phyloP scores from a whole-genome alignment of 768 basidiomycete species.

The Suillus decipiens region DNA sequence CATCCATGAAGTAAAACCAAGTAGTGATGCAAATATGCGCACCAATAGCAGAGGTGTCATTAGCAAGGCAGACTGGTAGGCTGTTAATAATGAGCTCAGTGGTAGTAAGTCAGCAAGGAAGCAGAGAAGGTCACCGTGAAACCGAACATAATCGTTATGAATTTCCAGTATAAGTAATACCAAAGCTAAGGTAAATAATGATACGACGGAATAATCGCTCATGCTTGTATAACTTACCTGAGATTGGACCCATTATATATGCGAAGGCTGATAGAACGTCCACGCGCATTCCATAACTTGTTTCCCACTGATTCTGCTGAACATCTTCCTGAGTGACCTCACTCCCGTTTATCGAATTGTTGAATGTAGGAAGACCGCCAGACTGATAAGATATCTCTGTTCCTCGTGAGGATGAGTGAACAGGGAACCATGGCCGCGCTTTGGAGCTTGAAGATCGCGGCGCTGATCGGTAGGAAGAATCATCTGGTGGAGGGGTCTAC shows the following conservation, averaged over 20 bases:
- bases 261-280: conserved; percentile 65
- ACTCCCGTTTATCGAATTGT: conserved; percentile 44
- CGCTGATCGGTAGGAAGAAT: conserved; percentile 34
- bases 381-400: conserved; percentile 64
- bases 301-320: conserved; percentile 66
- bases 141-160: conserved; percentile 74
- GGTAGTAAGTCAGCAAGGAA: conserved; percentile 5
- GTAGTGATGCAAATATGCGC: conserved; percentile 54
- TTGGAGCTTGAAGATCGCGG: conserved; percentile 26
- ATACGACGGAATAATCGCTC: conserved; percentile 6
- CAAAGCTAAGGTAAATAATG: conserved; percentile 46
- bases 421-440: conserved; percentile 55
- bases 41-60: conserved; percentile 62
- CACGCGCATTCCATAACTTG: conserved; percentile 63
- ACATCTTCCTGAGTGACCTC: conserved; percentile 39
- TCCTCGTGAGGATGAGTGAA: conserved; percentile 28
- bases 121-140: conserved; percentile 56
- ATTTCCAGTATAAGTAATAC: conserved; percentile 71
- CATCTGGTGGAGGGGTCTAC: conserved; percentile 63
- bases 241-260: conserved; percentile 70
- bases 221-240: conserved; percentile 50
- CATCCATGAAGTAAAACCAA: conserved; percentile 56
- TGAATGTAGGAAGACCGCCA: conserved; percentile 62
- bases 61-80: conserved; percentile 77
- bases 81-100: conserved; percentile 38